Conservation (phyloP, 331 rosid species). For the Malus hybrid region DNA sequence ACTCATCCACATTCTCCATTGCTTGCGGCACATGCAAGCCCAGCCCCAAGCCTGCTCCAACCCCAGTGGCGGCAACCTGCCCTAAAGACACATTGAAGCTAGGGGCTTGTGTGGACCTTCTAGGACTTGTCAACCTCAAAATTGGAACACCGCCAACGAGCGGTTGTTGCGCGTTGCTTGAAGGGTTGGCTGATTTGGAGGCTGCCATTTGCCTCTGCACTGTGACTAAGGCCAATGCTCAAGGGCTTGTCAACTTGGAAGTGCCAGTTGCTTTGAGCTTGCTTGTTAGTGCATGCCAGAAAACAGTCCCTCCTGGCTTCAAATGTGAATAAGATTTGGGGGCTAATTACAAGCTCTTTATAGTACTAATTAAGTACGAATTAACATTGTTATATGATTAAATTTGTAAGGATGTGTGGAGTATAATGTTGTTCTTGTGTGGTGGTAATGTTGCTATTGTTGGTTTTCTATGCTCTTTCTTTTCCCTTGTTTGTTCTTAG, state of each 20-base stretch:
- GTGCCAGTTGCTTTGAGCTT: conserved; percentile 51
- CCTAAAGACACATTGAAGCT: conserved; percentile 70
- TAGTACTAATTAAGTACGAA: neutral
- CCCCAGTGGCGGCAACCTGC: conserved; percentile 19
- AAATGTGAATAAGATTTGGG: conserved; percentile 28
- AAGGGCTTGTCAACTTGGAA: conserved; percentile 50
- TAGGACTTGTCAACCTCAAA: conserved; percentile 33
- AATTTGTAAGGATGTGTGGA: neutral
- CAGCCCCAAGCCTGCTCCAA: neutral
- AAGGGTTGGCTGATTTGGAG: conserved; percentile 55
- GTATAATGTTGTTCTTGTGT: neutral
- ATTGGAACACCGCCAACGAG: conserved; percentile 50
- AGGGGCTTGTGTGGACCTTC: conserved; percentile 52
- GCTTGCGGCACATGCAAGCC: conserved; percentile 29
- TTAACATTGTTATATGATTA: neutral
- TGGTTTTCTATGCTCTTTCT: neutral
- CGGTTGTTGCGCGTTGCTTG: conserved; percentile 54
- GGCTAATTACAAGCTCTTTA: neutral
- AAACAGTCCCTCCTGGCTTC: conserved; percentile 57
- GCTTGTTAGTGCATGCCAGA: conserved; percentile 73
- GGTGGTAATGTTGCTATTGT: neutral
- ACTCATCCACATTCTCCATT: conserved; percentile 28
- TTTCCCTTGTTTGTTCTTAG: neutral
- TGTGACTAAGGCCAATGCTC: conserved; percentile 65
- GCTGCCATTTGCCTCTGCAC: conserved; percentile 80